Base-by-base conservation (phyloP, 306 rosid genomes). In the Citrullus mucosospermus region DNA sequence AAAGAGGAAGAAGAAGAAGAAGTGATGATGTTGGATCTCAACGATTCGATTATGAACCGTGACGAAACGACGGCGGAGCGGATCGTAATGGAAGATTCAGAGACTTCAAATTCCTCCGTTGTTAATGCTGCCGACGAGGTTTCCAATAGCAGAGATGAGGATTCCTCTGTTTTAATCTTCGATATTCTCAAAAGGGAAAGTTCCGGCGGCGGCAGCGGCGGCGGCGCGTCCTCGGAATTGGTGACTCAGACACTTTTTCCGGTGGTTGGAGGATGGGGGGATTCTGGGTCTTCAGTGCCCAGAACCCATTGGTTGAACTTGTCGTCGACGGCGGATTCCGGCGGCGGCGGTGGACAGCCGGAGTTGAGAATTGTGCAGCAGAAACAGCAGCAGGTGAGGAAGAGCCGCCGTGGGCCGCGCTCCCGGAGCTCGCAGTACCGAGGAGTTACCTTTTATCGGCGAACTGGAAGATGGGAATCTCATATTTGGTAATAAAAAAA, bases 381-480 rank as follows among this genome's bases (percentile, higher is more conserved):
- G 79, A 83, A 85, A 75, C 79, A 80, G 30, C 86, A 60, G 32
- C 84, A 41, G 41, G 81, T 73, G 48, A 80, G 84, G 83, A 88
- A 88, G 53, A 88, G 89, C 39, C 79, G 91, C 39, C 85, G 91
- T 18, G 91, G 91, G 13, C 91, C 91, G 4, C 68, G 89, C 56
- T 88, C 91, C 44, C 83, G 89, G 83, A 88, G 91, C 83, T 88
- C 91, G 6, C 89, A 88, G 86, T 88, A 88, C 81, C 86, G 91
- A 8, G 91, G 91, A 41, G 91, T 88, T 9, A 88, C 91, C 56
- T 88, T 88, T 77, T 88, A 88, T 85, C 82, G 89, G 79, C 79
- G 91, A 56, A 88, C 91, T 9, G 91, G 91, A 67, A 86, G 91
- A 77, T 88, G 91, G 91, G 91, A 88, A 67, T 88, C 91, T n/a